phyloP scores from a whole-genome alignment of 1,284 basidiomycete species.

The Malassezia vespertilionis region DNA sequence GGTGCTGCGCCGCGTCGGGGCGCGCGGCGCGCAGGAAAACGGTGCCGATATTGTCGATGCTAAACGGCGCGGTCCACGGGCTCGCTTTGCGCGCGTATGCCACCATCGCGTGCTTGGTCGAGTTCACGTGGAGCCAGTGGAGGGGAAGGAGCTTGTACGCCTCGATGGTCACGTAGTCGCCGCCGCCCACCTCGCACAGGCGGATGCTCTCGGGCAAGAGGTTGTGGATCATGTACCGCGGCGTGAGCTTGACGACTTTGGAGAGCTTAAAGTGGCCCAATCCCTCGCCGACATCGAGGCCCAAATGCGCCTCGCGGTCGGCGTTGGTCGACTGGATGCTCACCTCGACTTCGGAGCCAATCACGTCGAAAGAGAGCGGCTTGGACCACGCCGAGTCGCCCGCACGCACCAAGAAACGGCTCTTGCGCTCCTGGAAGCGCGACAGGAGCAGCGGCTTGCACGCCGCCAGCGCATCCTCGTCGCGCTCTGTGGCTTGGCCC shows the following conservation, averaged over 20 bases:
- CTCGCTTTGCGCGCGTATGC: constrained; percentile 74
- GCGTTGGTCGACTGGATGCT: constrained; percentile 60
- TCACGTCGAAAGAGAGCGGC: constrained; percentile 58
- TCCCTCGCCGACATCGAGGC: constrained; percentile 84
- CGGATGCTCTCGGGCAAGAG: constrained; percentile 60
- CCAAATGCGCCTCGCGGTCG: constrained; percentile 71
- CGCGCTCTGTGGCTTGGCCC: constrained; percentile 54
- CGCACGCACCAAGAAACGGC: constrained; percentile 72
- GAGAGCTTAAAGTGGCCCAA: constrained; percentile 84
- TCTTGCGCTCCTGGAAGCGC: constrained; percentile 64
- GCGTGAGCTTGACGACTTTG: constrained; percentile 83
- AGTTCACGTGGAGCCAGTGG: constrained; percentile 58
- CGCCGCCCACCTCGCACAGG: constrained; percentile 70
- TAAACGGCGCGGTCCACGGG: constrained; percentile 80
- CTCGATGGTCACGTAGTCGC: constrained; percentile 47
- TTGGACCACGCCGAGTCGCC: constrained; percentile 84
- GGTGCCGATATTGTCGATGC: constrained; percentile 77
- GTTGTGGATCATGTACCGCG: constrained; percentile 84
- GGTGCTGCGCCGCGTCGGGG: constrained; percentile 49
- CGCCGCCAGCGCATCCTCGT: constrained; percentile 46
- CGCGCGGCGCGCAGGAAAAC: constrained; percentile 63
- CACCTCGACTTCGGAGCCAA: constrained; percentile 76
- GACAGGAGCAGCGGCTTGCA: constrained; percentile 59
- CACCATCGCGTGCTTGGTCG: constrained; percentile 58
- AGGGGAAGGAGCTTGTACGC: constrained; percentile 59